Base-by-base conservation (phyloP, 805 yeast genomes). In the Lachancea sp. region DNA sequence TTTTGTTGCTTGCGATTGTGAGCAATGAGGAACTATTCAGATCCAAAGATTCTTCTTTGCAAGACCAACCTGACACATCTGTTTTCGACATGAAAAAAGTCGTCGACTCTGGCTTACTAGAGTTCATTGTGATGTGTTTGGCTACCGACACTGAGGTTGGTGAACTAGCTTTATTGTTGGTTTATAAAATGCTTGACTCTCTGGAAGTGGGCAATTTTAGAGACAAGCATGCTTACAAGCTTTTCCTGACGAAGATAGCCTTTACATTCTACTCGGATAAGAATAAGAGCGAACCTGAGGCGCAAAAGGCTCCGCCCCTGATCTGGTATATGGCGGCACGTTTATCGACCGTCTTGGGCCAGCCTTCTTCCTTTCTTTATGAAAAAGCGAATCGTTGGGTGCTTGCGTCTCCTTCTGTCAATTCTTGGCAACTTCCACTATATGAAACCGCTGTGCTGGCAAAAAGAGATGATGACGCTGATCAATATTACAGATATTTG, bases 311-410 rank as follows among this genome's bases (percentile, higher is more conserved):
- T 5, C 55, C 79, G 0, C 73, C 81, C 2, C 50, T 82, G 15
- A 67, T 81, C n/a, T 75, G 83, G 64, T 65, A 70, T 15, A 58
- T 78, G 44, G 62, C 81, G 33, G 74, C 87, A 0, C 72, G 75
- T 42, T 59, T 88, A 32, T 65, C 79, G 3, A 75, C 78, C 2
- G 68, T 86, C 1, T 59, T 86, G 47, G 60, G 71, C 5, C 78
- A 81, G 49, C 96, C 97, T 0, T 78, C 81, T 0, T 91, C 86
- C 50, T 74, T 72, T 53, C 60, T 91, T 17, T 85, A 82, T 61
- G 96, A 89, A 50, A 78, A 78, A 52, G 77, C 79, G 0, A 78
- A 72, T 54, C 74, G 82, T 47, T 87, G 80, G 73, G 70, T 89
- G 10, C 66, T 87, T 29, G 67, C 65, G 42, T 58, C 62, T n/a